Base-by-base conservation (phyloP, 2,329 filamentous ascomycete genomes). In the Trichoderma semiorbis region DNA sequence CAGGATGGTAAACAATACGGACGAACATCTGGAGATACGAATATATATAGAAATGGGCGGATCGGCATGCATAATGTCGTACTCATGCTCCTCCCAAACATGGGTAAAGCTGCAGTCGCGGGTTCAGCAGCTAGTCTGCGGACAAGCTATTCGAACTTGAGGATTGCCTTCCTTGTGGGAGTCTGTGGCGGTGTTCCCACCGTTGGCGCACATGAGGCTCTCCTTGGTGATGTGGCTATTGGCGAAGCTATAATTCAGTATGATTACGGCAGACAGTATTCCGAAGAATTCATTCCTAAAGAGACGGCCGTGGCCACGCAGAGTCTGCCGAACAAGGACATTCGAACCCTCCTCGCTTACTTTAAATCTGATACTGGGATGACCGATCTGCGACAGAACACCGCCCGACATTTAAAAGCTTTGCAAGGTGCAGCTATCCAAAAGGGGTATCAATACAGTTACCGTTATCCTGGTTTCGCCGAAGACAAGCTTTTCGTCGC, bases 161-260 rank as follows among this genome's bases (percentile, higher is more conserved):
- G 73, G 24, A 62, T 75, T 21, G 72, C 72, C 7, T 26, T 74
- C 11, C 53, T 78, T 1, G 70, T 77, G 1, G 75, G 75, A 2
- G 62, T 73, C 14, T 77, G 74, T 67, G 76, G 78, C 0, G 76
- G 61, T 8, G 73, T 76, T 3, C 78, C 76, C 3, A 28, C 24
- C 18, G 53, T 66, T 1, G 60, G 26, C 4, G 1, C 28, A n/a
- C 39, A 39, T 10, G 76, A 77, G 26, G 72, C 75, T 5, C n/a
- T 77, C 2, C 73, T 79, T 0, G 78, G 78, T 3, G 78, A 79
- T 60, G 76, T 78, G 3, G 60, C 79, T 10, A 75, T 80, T n/a
- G 76, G 78, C 34, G 71, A 75, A 6, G 73, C 73, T 0, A 67
- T 81, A 1, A 28, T 80, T 24, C 77, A 80, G 43, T 79, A 76